These are phyloP conservation scores for Mariannaea sp. DNA, from an alignment of 2,329 filamentous ascomycete genomes.

Conservation along the genomic window DNA sequence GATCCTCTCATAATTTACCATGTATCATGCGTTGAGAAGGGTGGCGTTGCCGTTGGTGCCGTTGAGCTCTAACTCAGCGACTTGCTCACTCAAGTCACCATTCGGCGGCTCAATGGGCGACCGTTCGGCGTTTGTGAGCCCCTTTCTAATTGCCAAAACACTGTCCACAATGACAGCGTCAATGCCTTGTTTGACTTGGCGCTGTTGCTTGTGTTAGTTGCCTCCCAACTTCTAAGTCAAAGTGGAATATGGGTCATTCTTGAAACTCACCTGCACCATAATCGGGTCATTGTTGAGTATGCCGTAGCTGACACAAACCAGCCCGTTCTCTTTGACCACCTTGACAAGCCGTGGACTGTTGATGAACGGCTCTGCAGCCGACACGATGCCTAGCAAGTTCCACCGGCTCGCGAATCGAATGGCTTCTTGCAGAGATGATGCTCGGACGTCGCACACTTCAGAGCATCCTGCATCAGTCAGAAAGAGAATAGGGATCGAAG, in stretches of 20 bases:
- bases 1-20: too few species aligned
- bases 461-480: slow-evolving; percentile 85
- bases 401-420: slow-evolving; percentile 92
- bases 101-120: slow-evolving; percentile 21
- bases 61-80: slow-evolving; percentile 31
- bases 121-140: slow-evolving; percentile 62
- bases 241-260: too few species aligned
- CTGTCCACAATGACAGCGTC: slow-evolving; percentile 98
- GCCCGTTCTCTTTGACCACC: slow-evolving; percentile 90
- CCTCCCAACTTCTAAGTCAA: not conserved
- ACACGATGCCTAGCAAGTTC: slow-evolving; percentile 92
- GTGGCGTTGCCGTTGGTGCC: slow-evolving; percentile 16
- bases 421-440: slow-evolving; percentile 90
- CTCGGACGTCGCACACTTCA: slow-evolving; percentile 84
- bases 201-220: slow-evolving; percentile 50
- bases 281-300: slow-evolving; percentile 82
- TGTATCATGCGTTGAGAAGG: slow-evolving; percentile 1
- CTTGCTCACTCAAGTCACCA: slow-evolving; percentile 25
- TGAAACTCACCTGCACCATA: slow-evolving; percentile 77
- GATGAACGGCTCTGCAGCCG: slow-evolving; percentile 84
- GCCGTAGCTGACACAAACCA: slow-evolving; percentile 97
- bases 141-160: slow-evolving; percentile 90
- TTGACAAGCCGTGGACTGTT: slow-evolving; percentile 86
- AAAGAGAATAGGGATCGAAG: slow-evolving; percentile 93
- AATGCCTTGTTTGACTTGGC: slow-evolving; percentile 93